These are phyloP conservation scores for Kodamaea hsintzibuensis DNA, from an alignment of 805 yeast species.

Conservation along the genomic window DNA sequence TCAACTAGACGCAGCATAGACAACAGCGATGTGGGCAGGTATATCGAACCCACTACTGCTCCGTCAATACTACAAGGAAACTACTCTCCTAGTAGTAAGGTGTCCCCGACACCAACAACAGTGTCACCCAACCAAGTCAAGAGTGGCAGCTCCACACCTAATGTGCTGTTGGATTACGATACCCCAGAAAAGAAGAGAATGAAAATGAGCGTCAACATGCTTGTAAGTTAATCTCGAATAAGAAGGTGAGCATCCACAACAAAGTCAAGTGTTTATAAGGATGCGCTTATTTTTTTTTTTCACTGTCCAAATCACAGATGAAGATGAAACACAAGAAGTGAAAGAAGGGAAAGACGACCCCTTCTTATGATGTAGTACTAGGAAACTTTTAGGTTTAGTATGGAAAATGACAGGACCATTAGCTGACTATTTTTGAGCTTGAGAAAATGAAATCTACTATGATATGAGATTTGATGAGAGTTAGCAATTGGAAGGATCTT, in stretches of 20 bases:
- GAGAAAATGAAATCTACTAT: too few species aligned
- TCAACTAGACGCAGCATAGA: slow-evolving; percentile 1
- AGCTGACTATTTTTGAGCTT: too few species aligned
- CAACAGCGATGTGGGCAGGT: neutral
- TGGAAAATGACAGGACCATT: too few species aligned
- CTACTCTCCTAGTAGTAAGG: neutral
- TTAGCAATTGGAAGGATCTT: neutral
- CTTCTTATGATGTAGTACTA: too few species aligned
- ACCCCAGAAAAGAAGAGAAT: slow-evolving; percentile 32
- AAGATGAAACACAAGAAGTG: too few species aligned
- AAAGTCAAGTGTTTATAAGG: too few species aligned
- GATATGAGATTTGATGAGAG: too few species aligned
- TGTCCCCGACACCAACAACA: neutral
- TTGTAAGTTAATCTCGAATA: slow-evolving; percentile 36
- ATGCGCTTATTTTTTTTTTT: neutral
- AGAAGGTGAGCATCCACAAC: too few species aligned
- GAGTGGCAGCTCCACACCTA: neutral
- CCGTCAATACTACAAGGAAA: slow-evolving; percentile 1
- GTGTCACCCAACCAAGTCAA: neutral
- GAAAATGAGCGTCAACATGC: slow-evolving; percentile 45
- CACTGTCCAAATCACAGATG: too few species aligned
- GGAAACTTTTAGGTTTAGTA: too few species aligned
- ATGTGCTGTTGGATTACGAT: slow-evolving; percentile 12
- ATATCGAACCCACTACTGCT: neutral
- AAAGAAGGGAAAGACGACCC: too few species aligned